Percentiles rank a stretch among this genome's conserved stretches.
Conservation (phyloP, 495 filamentous ascomycete species). For the Annulohypoxylon stygium region DNA sequence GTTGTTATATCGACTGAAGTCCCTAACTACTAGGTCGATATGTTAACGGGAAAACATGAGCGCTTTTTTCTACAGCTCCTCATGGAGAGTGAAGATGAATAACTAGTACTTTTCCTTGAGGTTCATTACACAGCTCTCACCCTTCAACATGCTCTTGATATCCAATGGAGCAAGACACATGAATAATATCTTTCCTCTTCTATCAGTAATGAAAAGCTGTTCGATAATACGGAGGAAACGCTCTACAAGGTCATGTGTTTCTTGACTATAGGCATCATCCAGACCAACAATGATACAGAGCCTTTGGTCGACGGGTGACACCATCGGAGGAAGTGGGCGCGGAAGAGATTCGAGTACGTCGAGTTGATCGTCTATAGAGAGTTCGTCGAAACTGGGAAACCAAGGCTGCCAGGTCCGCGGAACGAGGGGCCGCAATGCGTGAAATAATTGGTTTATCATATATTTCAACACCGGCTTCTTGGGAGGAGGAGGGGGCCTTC, state of each 20-base stretch:
- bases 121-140: background rate
- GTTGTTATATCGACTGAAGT: no score
- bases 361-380: constrained; percentile 10
- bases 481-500: background rate
- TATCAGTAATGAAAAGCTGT: constrained; percentile 5
- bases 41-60: no score
- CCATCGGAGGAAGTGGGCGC: background rate
- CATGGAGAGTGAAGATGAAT: background rate
- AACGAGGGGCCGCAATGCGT: background rate
- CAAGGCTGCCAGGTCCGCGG: constrained; percentile 17
- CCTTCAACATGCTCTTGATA: background rate
- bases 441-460: constrained; percentile 1
- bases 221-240: constrained; percentile 23
- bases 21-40: no score
- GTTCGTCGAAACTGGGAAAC: background rate
- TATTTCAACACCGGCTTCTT: background rate
- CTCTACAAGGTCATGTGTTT: background rate
- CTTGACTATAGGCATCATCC: background rate
- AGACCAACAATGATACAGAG: constrained; percentile 26
- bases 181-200: constrained; percentile 19
- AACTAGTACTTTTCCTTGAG: background rate
- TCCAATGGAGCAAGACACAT: background rate
- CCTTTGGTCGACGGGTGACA: background rate
- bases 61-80: no score
- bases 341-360: constrained; percentile 13